Base-by-base conservation (phyloP, 768 basidiomycete species). In the Pisolithus microcarpus region DNA sequence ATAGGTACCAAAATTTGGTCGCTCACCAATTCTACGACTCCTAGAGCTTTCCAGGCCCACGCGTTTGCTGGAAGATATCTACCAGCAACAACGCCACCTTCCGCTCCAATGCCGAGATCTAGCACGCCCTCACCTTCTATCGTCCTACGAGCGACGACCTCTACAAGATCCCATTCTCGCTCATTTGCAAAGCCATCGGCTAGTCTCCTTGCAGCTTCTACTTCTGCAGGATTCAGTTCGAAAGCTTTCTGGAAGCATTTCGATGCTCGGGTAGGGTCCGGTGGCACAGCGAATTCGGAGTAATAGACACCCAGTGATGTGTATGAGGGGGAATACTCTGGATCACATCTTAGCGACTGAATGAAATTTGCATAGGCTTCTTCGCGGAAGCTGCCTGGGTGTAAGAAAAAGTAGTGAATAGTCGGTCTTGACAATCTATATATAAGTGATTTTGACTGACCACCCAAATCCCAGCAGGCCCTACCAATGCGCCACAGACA, bases 221-320 rank as follows among this genome's bases (percentile, higher is more conserved):
- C 82, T 67, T 99, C 91, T 15, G 87, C 78, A 2, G 92, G 79
- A 69, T 98, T 95, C 5, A 98, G 80, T 65, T 98, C 96, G 59
- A 99, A 97, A 0, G 95, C 96, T 61, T 95, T 97, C 61, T 98
- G 93, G 67, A 95, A 97, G 64, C 95, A 98, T 64, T 93, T 94
- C 3, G 89, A 86, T 0, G 95, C 88, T 36, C 94, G 82, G 6
- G 80, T 79, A 21, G 81, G 83, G 66, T 98, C 94, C 0, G 84
- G 80, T 0, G 91, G 91, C 10, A 72, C 68, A 4, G 78, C 71
- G 51, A 71, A 74, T 38, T 92, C 85, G 18, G 78, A 68, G 66
- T 98, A 98, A 68, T 93, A 93, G 43, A 90, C 72, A 7, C 96
- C 96, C 2, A 99, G 79, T 1, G 91, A 91, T 3, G 95, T 95